Conservation (phyloP, 371 early-diverging fungal genomes). For the Mucor ambiguus region DNA sequence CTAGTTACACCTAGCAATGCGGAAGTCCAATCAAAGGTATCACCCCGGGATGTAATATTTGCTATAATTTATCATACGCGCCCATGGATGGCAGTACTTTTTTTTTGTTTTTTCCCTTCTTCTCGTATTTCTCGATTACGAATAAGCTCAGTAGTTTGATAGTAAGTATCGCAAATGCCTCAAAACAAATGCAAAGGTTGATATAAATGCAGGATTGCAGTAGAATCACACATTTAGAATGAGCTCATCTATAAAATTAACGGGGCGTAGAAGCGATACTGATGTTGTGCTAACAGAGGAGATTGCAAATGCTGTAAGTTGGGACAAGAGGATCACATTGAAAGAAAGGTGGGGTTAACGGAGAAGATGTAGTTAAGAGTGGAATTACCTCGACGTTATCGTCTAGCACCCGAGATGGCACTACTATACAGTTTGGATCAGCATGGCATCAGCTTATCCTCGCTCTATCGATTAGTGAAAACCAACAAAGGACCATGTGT, state of each 20-base stretch:
- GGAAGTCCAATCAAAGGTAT: not conserved
- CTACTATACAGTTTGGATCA: constrained; percentile 89
- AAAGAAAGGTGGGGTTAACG: not conserved
- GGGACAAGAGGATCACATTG: not conserved
- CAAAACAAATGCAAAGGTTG: not conserved
- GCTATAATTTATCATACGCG: not conserved
- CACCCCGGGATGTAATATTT: not conserved
- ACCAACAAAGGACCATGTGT: constrained; percentile 68
- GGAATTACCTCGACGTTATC: constrained; percentile 61
- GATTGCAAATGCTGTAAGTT: constrained; percentile 50
- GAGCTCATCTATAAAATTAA: constrained; percentile 27
- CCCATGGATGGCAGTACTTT: not conserved
- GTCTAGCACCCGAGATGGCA: constrained; percentile 70
- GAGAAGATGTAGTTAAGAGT: constrained; percentile 29
- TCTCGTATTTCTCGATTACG: not conserved
- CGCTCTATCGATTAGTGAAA: constrained; percentile 69
- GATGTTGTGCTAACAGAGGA: constrained; percentile 54
- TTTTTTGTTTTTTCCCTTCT: not conserved
- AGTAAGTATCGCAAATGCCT: not conserved
- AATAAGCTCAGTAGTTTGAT: not conserved
- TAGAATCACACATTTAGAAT: not conserved
- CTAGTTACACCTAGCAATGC: not conserved
- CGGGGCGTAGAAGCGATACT: constrained; percentile 50
- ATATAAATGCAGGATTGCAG: not conserved
- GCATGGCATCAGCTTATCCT: constrained; percentile 87